phyloP scores from a whole-genome alignment of 2,329 filamentous ascomycete species.

The Fonsecaea nubica region DNA sequence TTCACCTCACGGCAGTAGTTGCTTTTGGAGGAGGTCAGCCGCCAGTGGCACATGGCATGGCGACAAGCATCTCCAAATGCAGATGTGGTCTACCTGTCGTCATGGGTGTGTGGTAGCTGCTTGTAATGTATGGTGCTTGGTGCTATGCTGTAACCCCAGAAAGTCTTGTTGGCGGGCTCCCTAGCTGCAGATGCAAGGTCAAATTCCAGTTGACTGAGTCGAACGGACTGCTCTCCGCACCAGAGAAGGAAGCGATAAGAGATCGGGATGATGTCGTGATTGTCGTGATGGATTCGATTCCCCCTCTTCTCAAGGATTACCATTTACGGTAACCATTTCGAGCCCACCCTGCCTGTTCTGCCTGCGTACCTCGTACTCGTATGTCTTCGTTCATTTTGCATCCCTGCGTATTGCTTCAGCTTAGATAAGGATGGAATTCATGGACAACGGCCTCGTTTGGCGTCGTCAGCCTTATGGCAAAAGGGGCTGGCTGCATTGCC shows the following conservation, averaged over 20 bases:
- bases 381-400: neutral
- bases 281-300: neutral
- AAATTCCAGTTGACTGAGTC: neutral
- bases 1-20: neutral
- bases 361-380: neutral
- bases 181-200: neutral
- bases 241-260: neutral
- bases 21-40: neutral
- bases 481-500: slow-evolving; percentile 6
- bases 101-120: neutral
- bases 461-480: slow-evolving; percentile 16
- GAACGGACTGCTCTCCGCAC: slow-evolving; percentile 1
- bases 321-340: neutral
- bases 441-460: slow-evolving; percentile 6
- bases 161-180: neutral
- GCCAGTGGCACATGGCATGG: neutral
- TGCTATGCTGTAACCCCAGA: neutral
- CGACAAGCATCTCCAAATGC: neutral
- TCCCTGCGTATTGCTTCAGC: neutral
- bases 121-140: neutral
- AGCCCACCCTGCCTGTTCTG: neutral
- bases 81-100: neutral
- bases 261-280: slow-evolving; percentile 1
- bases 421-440: slow-evolving; percentile 2
- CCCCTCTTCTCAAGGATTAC: neutral